These are phyloP conservation scores for Pleurotus salmoneostramineus DNA, from an alignment of 768 basidiomycete genomes.

Conservation along the genomic window DNA sequence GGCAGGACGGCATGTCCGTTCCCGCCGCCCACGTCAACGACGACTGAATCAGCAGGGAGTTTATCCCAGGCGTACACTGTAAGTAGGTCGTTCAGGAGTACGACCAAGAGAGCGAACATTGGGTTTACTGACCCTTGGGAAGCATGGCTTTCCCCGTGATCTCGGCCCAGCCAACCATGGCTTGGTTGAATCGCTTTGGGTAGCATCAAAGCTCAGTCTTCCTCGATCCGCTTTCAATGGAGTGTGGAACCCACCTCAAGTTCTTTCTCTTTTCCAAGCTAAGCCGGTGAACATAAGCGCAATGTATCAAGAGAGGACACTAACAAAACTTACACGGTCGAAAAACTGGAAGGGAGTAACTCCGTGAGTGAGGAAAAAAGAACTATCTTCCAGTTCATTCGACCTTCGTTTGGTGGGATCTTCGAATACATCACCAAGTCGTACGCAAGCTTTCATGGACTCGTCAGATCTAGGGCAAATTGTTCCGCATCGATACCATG, in stretches of 20 bases:
- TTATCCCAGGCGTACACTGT: slow-evolving; percentile 32
- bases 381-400: no score
- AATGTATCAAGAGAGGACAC: no score
- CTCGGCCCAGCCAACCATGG: slow-evolving; percentile 26
- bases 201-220: not conserved
- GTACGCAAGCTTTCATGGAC: slow-evolving; percentile 12
- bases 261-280: no score
- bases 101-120: not conserved
- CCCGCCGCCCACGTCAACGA: slow-evolving; percentile 39
- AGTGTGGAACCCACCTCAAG: not conserved
- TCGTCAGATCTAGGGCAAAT: slow-evolving; percentile 14
- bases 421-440: no score
- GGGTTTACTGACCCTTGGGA: slow-evolving; percentile 17
- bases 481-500: not conserved
- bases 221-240: not conserved
- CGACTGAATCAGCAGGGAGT: slow-evolving; percentile 19
- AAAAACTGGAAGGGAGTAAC: no score
- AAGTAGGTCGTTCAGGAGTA: not conserved
- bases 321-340: no score
- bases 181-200: slow-evolving; percentile 21
- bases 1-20: slow-evolving; percentile 29
- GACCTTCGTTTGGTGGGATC: no score
- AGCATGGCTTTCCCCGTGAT: slow-evolving; percentile 24
- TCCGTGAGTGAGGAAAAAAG: no score
- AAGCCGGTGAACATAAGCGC: not conserved